Evolutionary conservation across 78 protist species (phyloP), one percentile per base, ranked within the genome.

Genomic region (Emiliania huxleyi): DNA sequence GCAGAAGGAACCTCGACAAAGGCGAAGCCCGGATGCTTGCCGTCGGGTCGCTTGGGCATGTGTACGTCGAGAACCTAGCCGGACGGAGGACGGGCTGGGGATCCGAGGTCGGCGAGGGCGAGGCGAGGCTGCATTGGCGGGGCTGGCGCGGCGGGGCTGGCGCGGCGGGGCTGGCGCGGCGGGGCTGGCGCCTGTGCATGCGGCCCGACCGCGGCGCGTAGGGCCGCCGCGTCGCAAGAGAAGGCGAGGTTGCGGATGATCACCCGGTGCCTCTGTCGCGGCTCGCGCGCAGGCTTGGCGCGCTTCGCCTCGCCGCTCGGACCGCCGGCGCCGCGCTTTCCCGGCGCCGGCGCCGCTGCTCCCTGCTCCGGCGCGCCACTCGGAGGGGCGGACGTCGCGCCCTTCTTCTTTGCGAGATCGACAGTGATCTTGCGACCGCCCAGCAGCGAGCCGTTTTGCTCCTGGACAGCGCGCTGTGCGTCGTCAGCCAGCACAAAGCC

Each of bases 11-110:
- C 23, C 85, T 77, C 37, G 46, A 77, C 85, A 33, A 77, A 77
- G 85, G 35, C 85, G 46, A 77, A 77, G 46, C 85, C 85, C 18
- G 85, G 46, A 48, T 35, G 49, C 46, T 77, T 77, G 48, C 85
- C 85, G n/a, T 40, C 85, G 35, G 44, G 35, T 15, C 46, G 44
- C 46, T 21, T 18, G 3, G 85, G 85, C 35, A 77, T 6, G 48
- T 77, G 44, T 48, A 40, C 85, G 35, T 77, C 85, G 19, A 40
- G 35, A 18, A 77, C 85, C 37, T 15, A 2, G 46, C 48, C n/a
- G n/a, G n/a, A n/a, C n/a, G n/a, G n/a, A n/a, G n/a, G n/a, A n/a
- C n/a, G n/a, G n/a, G n/a, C n/a, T n/a, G n/a, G n/a, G n/a, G n/a
- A n/a, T n/a, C n/a, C n/a, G n/a, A n/a, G n/a, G n/a, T n/a, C n/a